Percentiles rank a stretch among this genome's conserved stretches.
phyloP scores from a whole-genome alignment of 495 filamentous ascomycete species.

The Aspergillus biplanus region DNA sequence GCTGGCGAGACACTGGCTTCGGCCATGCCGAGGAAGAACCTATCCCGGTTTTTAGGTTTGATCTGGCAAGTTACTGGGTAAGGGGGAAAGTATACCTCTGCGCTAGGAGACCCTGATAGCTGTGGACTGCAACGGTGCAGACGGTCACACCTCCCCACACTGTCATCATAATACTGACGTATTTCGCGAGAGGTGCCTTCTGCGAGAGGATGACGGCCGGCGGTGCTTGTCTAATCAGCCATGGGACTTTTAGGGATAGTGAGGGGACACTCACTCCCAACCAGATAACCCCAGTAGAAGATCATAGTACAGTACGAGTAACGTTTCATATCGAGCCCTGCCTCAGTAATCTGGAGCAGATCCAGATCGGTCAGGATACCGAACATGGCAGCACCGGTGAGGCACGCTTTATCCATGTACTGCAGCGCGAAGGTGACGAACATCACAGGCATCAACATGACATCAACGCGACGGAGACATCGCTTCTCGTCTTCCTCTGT shows the following conservation, averaged over 20 bases:
- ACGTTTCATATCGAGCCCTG: not conserved
- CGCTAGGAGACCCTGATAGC: not conserved
- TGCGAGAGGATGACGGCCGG: not conserved
- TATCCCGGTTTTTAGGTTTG: not conserved
- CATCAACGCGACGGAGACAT: constrained; percentile 3
- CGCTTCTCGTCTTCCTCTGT: not conserved
- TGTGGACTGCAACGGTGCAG: not conserved
- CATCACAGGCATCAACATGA: constrained; percentile 7
- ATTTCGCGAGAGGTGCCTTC: not conserved
- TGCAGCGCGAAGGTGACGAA: constrained; percentile 1
- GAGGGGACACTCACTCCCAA: not conserved
- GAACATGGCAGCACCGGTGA: constrained; percentile 1
- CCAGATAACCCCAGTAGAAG: not conserved
- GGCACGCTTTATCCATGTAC: constrained; percentile 7
- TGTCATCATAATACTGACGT: constrained; percentile 4
- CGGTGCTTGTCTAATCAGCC: not conserved
- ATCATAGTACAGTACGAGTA: not conserved
- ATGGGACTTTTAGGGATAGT: not conserved
- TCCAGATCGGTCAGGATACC: constrained; percentile 6
- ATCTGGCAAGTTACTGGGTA: not conserved
- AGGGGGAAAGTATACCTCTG: constrained; percentile 3
- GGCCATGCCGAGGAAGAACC: not conserved
- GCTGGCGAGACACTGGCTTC: constrained; percentile 18
- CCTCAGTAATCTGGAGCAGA: not conserved
- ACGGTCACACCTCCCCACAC: not conserved